Conservation (phyloP, 345 rosid species). For the Eucalyptus curtisii region DNA sequence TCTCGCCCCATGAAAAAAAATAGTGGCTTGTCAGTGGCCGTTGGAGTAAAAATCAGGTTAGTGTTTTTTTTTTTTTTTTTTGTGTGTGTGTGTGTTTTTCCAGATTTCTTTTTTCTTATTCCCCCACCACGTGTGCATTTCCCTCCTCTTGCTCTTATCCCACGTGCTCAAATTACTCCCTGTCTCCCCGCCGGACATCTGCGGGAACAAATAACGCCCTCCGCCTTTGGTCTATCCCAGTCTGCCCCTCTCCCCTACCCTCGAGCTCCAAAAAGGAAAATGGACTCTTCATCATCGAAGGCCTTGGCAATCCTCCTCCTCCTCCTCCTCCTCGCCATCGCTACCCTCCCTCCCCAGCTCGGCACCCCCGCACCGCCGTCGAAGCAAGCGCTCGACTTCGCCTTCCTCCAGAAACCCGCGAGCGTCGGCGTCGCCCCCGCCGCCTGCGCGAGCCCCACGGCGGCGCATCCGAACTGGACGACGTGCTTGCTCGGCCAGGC, state of each 20-base stretch:
- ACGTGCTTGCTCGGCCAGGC: background rate
- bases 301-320: background rate
- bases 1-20: background rate
- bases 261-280: background rate
- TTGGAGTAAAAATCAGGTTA: background rate
- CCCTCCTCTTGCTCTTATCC: background rate
- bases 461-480: background rate
- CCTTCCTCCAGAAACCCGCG: background rate
- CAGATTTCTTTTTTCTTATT: background rate
- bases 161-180: conserved; percentile 24
- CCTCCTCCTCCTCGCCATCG: background rate
- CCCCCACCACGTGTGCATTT: conserved; percentile 19
- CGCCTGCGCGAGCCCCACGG: background rate
- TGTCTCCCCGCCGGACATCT: background rate
- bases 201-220: background rate
- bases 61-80: background rate
- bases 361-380: background rate
- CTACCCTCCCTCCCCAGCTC: background rate
- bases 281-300: background rate
- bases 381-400: background rate
- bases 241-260: background rate
- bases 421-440: background rate
- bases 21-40: background rate
- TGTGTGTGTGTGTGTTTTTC: background rate
- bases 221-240: background rate